A percentile compares a stretch with the other conserved stretches of the same genome.
phyloP scores from a whole-genome alignment of 805 yeast genomes.

The Schwanniomyces vanrijiae region DNA sequence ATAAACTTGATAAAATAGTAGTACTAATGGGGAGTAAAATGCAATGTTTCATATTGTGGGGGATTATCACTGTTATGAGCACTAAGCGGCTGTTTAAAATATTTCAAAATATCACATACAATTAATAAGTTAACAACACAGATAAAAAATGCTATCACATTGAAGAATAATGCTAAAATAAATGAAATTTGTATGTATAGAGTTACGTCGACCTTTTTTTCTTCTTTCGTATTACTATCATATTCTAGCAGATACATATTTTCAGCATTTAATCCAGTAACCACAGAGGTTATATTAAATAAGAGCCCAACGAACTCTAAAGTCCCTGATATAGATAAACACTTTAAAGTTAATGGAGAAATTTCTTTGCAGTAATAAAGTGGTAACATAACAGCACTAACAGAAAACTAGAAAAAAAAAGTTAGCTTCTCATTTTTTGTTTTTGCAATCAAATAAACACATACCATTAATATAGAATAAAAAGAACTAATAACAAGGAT shows the following conservation, averaged over 20 bases:
- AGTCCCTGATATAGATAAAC: constrained; percentile 15
- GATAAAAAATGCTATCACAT: constrained; percentile 11
- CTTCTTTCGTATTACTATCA: constrained; percentile 10
- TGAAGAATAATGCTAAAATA: constrained; percentile 14
- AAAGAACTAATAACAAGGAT: constrained; percentile 19
- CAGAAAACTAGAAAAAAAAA: constrained; percentile 12
- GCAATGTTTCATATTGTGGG: not conserved
- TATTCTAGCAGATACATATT: constrained; percentile 27
- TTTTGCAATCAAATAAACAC: constrained; percentile 3
- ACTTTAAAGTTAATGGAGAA: constrained; percentile 14
- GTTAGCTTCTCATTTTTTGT: not conserved
- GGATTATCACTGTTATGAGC: not conserved
- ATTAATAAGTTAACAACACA: constrained; percentile 11
- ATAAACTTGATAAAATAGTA: not conserved
- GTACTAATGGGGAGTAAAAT: not conserved
- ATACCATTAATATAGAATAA: constrained; percentile 21
- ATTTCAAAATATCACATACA: constrained; percentile 12
- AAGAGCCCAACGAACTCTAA: constrained; percentile 20
- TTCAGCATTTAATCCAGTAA: constrained; percentile 18
- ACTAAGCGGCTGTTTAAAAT: not conserved
- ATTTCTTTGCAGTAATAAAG: constrained; percentile 18
- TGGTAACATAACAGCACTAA: constrained; percentile 21
- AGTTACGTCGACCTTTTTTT: constrained; percentile 26
- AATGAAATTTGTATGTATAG: constrained; percentile 24
- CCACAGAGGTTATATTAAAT: constrained; percentile 15